Evolutionary conservation across 1,284 basidiomycete genomes (phyloP).

Genomic region (Ceratobasidium sp.): DNA sequence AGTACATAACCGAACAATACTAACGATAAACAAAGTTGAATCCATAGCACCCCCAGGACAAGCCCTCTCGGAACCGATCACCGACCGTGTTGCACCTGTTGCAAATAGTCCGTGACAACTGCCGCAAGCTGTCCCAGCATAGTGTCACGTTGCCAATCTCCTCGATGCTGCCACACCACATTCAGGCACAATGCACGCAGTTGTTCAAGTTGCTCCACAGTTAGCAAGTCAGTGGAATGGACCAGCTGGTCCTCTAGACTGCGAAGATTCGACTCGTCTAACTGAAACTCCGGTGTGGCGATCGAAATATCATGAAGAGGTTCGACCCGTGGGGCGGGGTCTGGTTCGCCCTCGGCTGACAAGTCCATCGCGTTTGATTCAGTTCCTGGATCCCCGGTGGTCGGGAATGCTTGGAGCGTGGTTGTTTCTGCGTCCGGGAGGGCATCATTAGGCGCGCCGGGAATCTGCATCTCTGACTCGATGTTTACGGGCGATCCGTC

Average conservation of each 20-base stretch:
- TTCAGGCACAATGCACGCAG: slow-evolving; percentile 84
- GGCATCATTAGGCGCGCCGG: background rate
- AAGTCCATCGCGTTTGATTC: background rate
- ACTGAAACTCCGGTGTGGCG: slow-evolving; percentile 31
- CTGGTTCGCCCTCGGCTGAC: slow-evolving; percentile 46
- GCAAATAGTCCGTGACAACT: slow-evolving; percentile 65
- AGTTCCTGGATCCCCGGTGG: background rate
- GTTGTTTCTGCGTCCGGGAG: background rate
- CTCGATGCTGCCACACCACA: slow-evolving; percentile 79
- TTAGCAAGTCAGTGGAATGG: slow-evolving; percentile 64
- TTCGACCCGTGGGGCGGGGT: slow-evolving; percentile 9
- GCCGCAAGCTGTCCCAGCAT: slow-evolving; percentile 67
- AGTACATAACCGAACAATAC: no score
- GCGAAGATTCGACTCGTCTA: slow-evolving; percentile 38
- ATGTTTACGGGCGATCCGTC: slow-evolving; percentile 43
- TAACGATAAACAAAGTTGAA: no score
- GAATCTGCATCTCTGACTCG: slow-evolving; percentile 4
- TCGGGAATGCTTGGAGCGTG: background rate
- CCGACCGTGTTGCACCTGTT: slow-evolving; percentile 59
- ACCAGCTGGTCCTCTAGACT: slow-evolving; percentile 51
- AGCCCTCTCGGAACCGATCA: no score
- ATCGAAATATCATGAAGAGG: background rate
- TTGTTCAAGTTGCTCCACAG: slow-evolving; percentile 92
- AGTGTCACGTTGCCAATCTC: slow-evolving; percentile 80
- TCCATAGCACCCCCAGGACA: no score